These are phyloP conservation scores for Solanum ahanhuiri DNA, from an alignment of 257 asterid genomes.

Conservation along the genomic window DNA sequence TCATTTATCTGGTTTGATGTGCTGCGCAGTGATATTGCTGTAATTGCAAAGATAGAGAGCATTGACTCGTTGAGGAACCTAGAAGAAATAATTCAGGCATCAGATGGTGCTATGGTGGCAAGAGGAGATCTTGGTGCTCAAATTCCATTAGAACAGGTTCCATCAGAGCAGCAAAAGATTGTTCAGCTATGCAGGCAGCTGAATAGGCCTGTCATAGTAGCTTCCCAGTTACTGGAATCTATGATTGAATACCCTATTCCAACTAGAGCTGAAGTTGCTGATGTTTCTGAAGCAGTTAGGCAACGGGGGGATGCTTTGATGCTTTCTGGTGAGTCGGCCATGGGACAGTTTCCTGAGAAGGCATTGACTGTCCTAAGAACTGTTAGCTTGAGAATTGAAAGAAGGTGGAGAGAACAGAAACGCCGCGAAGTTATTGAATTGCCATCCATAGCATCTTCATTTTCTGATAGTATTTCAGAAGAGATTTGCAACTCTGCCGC, in stretches of 20 bases:
- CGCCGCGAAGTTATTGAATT: constrained; percentile 66
- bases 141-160: constrained; percentile 96
- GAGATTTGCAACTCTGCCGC: constrained; percentile 98
- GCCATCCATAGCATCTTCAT: constrained; percentile 77
- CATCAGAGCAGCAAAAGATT: constrained; percentile 84
- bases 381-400: constrained; percentile 92
- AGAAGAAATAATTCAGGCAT: constrained; percentile 82
- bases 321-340: constrained; percentile 99
- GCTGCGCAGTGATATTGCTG: constrained; percentile 69
- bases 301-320: constrained; percentile 89
- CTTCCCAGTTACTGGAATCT: constrained; percentile 94
- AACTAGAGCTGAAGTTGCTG: constrained; percentile 99
- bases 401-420: constrained; percentile 97
- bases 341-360: constrained; percentile 97
- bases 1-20: background rate
- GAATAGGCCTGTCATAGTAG: constrained; percentile 90
- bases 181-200: constrained; percentile 84
- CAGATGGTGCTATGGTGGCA: constrained; percentile 99
- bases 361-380: constrained; percentile 88
- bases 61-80: constrained; percentile 86
- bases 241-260: constrained; percentile 99
- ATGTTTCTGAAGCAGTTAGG: constrained; percentile 96
- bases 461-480: constrained; percentile 74
- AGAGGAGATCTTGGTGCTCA: constrained; percentile 99
- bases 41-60: constrained; percentile 92